Base-by-base conservation (phyloP, 1,284 basidiomycete species). In the Ustilago crameri region DNA sequence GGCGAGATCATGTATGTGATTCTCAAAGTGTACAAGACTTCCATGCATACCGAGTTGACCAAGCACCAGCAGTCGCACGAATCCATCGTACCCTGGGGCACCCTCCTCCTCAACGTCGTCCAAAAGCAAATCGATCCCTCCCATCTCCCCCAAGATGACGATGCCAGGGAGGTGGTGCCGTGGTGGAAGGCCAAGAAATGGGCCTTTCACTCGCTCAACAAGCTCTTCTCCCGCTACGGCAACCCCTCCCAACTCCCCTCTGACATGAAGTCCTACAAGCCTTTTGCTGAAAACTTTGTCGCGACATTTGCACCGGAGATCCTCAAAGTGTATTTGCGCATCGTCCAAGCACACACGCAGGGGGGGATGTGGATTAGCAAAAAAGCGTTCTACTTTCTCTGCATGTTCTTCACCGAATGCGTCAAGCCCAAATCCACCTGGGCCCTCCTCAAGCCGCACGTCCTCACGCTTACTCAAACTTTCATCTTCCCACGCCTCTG, bases 171-270 rank as follows among this genome's bases (percentile, higher is more conserved):
- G 55, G 37, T 52, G 18, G 50, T 65, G 37, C 58, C 69, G 3
- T 83, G 81, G 81, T 82, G 78, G 78, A 80, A 79, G 70, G 80
- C 81, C 27, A 83, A 83, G 66, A 83, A 83, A 67, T 83, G 81
- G 81, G 77, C 81, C 14, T 81, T 74, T 75, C 77, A 74, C 70
- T 74, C 77, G 35, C 76, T 83, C 57, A 82, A 82, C 76, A 77
- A 76, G 60, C 79, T 83, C 47, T 82, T 82, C 50, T 68, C 61
- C 14, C 69, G 78, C 20, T 83, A 79, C 52, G 81, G 81, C 18
- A 83, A 79, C 54, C 81, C 81, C 0, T 76, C 77, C 26, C 81
- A 83, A 57, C 72, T 83, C 5, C 69, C 79, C 0, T 64, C 74
- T 12, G 73, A 74, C 60, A 74, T 82, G 69, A 62, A 69, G 27